Evolutionary conservation across 176 grass and related monocot species (phyloP).

Genomic region (Oryza glumipatula): DNA sequence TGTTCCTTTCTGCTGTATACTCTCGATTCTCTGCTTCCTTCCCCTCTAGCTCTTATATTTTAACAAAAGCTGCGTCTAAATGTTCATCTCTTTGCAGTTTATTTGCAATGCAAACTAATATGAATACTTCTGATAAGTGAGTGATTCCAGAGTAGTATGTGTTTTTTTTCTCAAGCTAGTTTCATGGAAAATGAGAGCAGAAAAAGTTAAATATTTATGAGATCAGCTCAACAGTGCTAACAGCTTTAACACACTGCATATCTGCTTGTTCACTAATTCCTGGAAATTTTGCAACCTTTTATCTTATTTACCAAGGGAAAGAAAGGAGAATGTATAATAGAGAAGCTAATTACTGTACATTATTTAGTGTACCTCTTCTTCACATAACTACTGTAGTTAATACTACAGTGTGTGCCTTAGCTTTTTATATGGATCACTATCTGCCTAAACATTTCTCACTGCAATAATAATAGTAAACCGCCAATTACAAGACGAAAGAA

Average conservation of each 20-base stretch:
- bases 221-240: neutral
- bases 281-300: neutral
- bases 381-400: neutral
- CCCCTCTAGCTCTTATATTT: neutral
- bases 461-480: slow-evolving; percentile 3
- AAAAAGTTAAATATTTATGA: neutral
- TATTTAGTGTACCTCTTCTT: slow-evolving; percentile 23
- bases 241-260: slow-evolving; percentile 10
- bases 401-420: neutral
- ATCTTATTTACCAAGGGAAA: slow-evolving; percentile 32
- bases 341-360: slow-evolving; percentile 25
- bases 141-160: slow-evolving; percentile 3
- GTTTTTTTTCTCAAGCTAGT: neutral
- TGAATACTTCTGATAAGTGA: slow-evolving; percentile 33
- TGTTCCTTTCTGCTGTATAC: neutral
- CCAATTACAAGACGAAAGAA: slow-evolving; percentile 22
- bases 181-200: neutral
- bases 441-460: neutral
- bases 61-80: slow-evolving; percentile 19
- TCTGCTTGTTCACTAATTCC: neutral
- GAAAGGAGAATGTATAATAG: neutral
- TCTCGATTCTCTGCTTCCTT: neutral
- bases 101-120: slow-evolving; percentile 24
- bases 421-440: neutral
- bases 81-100: slow-evolving; percentile 37